These are phyloP conservation scores for Neopestalotiopsis sp. DNA, from an alignment of 2,329 filamentous ascomycete species.

Conservation along the genomic window DNA sequence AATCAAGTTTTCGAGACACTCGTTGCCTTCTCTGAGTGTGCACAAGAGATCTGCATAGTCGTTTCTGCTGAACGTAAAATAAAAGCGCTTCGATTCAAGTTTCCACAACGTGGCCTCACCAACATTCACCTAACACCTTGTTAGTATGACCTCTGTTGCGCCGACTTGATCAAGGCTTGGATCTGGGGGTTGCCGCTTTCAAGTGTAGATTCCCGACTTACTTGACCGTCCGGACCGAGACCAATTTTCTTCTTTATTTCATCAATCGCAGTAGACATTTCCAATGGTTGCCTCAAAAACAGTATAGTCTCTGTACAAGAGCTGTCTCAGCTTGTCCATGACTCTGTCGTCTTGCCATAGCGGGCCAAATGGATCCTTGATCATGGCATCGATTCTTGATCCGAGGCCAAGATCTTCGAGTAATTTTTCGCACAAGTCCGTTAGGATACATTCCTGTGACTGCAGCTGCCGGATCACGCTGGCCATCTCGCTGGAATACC, in stretches of 20 bases:
- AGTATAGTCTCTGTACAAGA: not conserved
- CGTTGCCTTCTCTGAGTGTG: not conserved
- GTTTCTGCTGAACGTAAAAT: not conserved
- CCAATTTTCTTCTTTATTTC: not conserved
- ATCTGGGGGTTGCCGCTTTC: not conserved
- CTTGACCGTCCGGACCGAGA: not conserved
- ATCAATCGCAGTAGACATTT: not conserved
- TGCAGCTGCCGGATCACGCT: not conserved
- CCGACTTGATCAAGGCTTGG: not conserved
- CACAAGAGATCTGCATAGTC: not conserved
- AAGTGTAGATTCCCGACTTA: not conserved
- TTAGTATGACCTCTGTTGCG: not conserved
- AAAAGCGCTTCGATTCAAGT: not conserved
- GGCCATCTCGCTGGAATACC: not conserved
- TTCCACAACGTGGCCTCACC: not conserved
- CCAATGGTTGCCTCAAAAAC: not conserved
- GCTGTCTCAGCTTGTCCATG: not conserved
- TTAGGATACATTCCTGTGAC: not conserved
- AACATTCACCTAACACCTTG: not conserved
- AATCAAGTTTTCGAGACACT: not conserved
- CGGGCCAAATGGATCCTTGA: not conserved
- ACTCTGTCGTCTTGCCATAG: not conserved
- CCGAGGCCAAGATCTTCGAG: not conserved
- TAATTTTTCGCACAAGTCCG: not conserved
- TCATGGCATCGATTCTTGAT: not conserved